Conservation (phyloP, 2,329 filamentous ascomycete genomes). For the Ceratocystis destructans region DNA sequence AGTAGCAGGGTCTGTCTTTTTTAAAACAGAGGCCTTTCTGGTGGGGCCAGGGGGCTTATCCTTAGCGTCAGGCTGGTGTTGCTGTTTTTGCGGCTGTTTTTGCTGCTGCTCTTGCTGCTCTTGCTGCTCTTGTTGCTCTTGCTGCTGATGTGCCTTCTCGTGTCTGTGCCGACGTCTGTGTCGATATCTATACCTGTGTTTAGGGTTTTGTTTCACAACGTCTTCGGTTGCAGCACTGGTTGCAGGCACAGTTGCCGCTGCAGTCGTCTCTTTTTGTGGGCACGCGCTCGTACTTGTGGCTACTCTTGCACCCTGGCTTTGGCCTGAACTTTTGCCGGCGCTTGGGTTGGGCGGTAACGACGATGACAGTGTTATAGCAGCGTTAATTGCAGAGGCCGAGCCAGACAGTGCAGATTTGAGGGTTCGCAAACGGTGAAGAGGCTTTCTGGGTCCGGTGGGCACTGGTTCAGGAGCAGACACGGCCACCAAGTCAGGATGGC, state of each 20-base stretch:
- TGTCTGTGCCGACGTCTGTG: not conserved
- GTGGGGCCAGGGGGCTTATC: not conserved
- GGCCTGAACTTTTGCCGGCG: not conserved
- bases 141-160: not conserved
- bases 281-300: not conserved
- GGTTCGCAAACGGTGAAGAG: slow-evolving; percentile 21
- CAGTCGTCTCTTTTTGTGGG: not conserved
- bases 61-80: not conserved
- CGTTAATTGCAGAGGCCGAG: slow-evolving; percentile 9
- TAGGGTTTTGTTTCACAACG: slow-evolving; percentile 6
- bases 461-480: not conserved
- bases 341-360: not conserved
- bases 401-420: slow-evolving; percentile 17
- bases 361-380: not conserved
- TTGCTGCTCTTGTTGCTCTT: no score
- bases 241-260: not conserved
- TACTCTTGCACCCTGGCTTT: not conserved
- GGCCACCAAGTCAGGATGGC: not conserved
- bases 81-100: no score
- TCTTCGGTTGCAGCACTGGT: not conserved
- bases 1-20: not conserved
- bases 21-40: not conserved
- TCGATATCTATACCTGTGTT: slow-evolving; percentile 4
- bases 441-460: slow-evolving; percentile 17
- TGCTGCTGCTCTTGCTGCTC: no score